Base-by-base conservation (phyloP, 768 basidiomycete species). In the Amanita fuliginea region DNA sequence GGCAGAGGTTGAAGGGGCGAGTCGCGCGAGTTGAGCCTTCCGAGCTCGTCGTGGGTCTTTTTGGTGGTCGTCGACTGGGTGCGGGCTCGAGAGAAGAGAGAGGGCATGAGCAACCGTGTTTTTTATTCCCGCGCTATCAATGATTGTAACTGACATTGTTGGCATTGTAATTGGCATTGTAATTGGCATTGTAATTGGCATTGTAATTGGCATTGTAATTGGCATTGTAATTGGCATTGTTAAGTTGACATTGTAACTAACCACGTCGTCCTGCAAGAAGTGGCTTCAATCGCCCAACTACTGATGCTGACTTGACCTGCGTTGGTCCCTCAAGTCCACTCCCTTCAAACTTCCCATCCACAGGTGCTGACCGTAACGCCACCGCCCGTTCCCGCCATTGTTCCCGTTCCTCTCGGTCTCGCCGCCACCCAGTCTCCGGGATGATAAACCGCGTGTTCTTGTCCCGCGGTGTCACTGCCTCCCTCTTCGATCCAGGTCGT, bases 71-170 rank as follows among this genome's bases (percentile, higher is more conserved):
- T 75, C 18, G 83, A 83, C 49, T 68, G 72, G 42, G 81, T 82
- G 46, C 83, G 75, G 54, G 78, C 62, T 57, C 83, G 78, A 62
- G 83, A 83, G 67, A 86, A 86, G 66, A 85, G 61, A 64, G 78
- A 82, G 70, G 76, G 81, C 83, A 86, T 85, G 67, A 73, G 37
- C 3, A 22, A 42, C n/a, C 26, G 26, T 26, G 26, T 26, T 22
- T 22, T n/a, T n/a, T n/a, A n/a, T n/a, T 24, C 22, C 22, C 22
- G 22, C 22, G 22, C 22, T n/a, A n/a, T n/a, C n/a, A n/a, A n/a
- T n/a, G n/a, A n/a, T n/a, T n/a, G n/a, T n/a, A n/a, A n/a, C n/a
- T n/a, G n/a, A n/a, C n/a, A n/a, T n/a, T n/a, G n/a, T n/a, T n/a
- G n/a, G n/a, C n/a, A n/a, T n/a, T n/a, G n/a, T n/a, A n/a, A n/a